phyloP scores from a whole-genome alignment of 2,329 filamentous ascomycete genomes.

The Chrysoporthe deuterocubensis region DNA sequence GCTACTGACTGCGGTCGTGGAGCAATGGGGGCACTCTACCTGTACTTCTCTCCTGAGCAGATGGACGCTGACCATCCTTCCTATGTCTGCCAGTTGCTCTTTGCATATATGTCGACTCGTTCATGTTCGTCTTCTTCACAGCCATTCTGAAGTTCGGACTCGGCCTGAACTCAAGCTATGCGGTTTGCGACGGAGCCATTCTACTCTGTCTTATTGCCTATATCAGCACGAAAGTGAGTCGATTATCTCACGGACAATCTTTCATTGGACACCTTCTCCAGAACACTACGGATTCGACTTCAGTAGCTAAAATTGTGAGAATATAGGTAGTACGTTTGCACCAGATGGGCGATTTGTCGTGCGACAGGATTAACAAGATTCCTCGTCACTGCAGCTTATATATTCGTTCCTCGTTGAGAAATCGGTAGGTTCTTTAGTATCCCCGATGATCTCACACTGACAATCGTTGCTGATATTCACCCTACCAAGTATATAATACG shows the following conservation, averaged over 20 bases:
- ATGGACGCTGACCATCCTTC: not conserved
- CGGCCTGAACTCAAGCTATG: slow-evolving; percentile 54
- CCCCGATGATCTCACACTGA: not conserved
- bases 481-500: slow-evolving; percentile 57
- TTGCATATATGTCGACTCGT: slow-evolving; percentile 57
- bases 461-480: not conserved
- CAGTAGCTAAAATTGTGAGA: no score
- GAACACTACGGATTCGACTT: not conserved
- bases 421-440: slow-evolving; percentile 47
- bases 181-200: slow-evolving; percentile 61
- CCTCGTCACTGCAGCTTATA: slow-evolving; percentile 48
- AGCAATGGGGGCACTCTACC: not conserved
- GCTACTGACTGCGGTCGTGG: not conserved
- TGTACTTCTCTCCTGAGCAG: not conserved
- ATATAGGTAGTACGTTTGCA: slow-evolving; percentile 18
- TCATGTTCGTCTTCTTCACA: slow-evolving; percentile 61
- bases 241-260: not conserved
- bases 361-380: not conserved
- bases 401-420: slow-evolving; percentile 69
- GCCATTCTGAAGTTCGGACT: slow-evolving; percentile 61
- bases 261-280: slow-evolving; percentile 25
- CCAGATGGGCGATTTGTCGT: no score
- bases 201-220: slow-evolving; percentile 65
- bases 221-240: slow-evolving; percentile 62
- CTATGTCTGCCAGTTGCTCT: not conserved